Conservation (phyloP, 2,329 filamentous ascomycete species). For the Botrytis hyacinthi region DNA sequence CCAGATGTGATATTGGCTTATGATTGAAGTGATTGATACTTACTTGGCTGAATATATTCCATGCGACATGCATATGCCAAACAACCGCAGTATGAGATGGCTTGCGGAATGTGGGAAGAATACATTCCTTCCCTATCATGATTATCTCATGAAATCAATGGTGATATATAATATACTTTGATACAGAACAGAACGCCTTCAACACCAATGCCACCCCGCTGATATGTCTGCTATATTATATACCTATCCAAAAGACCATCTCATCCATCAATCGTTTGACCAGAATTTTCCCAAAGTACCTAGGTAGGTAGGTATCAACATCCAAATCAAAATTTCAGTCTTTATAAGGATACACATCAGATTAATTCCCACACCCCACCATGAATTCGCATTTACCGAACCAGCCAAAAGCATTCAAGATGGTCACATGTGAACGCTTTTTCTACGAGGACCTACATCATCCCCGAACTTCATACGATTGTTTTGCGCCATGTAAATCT, state of each 20-base stretch:
- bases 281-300: not conserved
- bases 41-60: not conserved
- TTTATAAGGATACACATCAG: not conserved
- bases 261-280: not conserved
- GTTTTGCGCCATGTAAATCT: slow-evolving; percentile 9
- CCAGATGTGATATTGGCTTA: not conserved
- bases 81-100: not conserved
- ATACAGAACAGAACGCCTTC: not conserved
- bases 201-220: not conserved
- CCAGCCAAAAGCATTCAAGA: slow-evolving; percentile 11
- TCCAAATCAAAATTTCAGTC: not conserved
- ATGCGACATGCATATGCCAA: not conserved
- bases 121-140: not conserved
- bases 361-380: not conserved
- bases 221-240: not conserved
- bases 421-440: slow-evolving; percentile 16
- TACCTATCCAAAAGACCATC: not conserved
- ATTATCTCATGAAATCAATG: not conserved
- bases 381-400: slow-evolving; percentile 1
- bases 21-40: not conserved
- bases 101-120: not conserved
- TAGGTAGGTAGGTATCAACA: no score
- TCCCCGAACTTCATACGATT: not conserved
- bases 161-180: no score
- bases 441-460: not conserved